These are phyloP conservation scores for Fragaria nilgerrensis DNA, from an alignment of 306 rosid genomes.

Conservation along the genomic window DNA sequence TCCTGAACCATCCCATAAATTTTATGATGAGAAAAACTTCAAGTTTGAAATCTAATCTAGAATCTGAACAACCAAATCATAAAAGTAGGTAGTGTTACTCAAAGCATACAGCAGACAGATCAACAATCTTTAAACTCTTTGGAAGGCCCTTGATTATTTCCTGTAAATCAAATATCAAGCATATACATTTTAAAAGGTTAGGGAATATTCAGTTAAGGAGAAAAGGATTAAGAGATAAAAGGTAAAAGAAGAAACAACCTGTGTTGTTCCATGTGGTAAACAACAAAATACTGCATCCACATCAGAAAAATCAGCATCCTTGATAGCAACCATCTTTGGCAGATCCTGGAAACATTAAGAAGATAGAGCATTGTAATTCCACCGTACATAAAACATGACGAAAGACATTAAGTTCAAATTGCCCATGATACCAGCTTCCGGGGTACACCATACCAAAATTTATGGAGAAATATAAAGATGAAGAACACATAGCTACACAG, in stretches of 20 bases:
- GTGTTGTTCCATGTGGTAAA: conserved; percentile 96
- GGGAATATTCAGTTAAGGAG: conserved; percentile 11
- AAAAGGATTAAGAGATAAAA: conserved; percentile 16
- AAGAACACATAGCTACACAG: not conserved
- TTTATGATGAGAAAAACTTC: conserved; percentile 10
- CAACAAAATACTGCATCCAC: conserved; percentile 96
- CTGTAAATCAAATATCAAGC: conserved; percentile 42
- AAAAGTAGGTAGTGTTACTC: not conserved
- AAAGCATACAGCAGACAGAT: conserved; percentile 91
- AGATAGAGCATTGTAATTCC: conserved; percentile 17
- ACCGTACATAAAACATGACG: not conserved
- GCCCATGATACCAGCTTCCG: not conserved
- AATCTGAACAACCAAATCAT: conserved; percentile 4
- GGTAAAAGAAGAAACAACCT: conserved; percentile 43
- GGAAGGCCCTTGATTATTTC: conserved; percentile 91
- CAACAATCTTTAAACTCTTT: conserved; percentile 82
- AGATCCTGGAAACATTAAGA: conserved; percentile 50
- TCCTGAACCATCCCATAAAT: conserved; percentile 50
- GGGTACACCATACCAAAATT: not conserved
- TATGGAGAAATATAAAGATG: not conserved
- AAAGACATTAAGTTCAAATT: not conserved
- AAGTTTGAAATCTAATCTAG: not conserved
- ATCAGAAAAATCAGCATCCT: conserved; percentile 77
- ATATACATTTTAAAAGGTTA: not conserved
- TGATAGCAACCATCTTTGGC: conserved; percentile 78